A percentile compares a stretch with the other conserved stretches of the same genome.
Evolutionary conservation across 73 alveolate species (phyloP).

Genomic region (Tetrahymena thermophila): DNA sequence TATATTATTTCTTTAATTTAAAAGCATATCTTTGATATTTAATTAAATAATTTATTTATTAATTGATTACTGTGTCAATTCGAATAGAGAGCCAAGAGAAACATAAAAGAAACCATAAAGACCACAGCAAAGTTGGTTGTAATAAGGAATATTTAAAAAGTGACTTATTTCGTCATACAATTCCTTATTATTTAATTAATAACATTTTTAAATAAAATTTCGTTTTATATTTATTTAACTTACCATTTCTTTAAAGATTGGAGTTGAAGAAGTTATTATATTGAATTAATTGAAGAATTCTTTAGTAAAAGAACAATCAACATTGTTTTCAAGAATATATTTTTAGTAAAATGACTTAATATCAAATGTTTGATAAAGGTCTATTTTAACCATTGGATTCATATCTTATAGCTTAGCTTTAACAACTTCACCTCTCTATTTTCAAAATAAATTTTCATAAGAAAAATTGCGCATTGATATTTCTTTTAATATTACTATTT

Average conservation of each 20-base stretch:
- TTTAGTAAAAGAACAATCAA: neutral
- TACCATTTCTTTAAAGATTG: conserved; percentile 10
- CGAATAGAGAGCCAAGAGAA: conserved; percentile 15
- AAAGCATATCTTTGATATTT: neutral
- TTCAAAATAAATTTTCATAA: neutral
- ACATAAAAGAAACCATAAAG: conserved; percentile 25
- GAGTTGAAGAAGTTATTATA: conserved; percentile 5
- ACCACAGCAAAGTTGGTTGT: conserved; percentile 35
- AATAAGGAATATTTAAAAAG: conserved; percentile 21
- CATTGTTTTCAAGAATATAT: neutral
- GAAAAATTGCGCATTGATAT: neutral
- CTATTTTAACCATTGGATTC: conserved; percentile 21
- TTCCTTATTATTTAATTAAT: neutral
- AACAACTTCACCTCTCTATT: conserved; percentile 34
- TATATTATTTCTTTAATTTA: neutral
- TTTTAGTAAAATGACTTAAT: neutral
- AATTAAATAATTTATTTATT: neutral
- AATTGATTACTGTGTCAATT: neutral
- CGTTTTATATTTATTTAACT: no score
- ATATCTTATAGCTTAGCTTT: conserved; percentile 11
- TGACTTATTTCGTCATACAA: conserved; percentile 4
- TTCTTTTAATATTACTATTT: neutral
- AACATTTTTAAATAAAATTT: no score
- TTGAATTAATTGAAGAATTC: neutral
- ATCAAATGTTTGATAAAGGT: neutral